Percentiles rank a stretch among this genome's conserved stretches.
These are phyloP conservation scores for Alternaria longipes DNA, from an alignment of 2,329 filamentous ascomycete genomes.

Conservation along the genomic window DNA sequence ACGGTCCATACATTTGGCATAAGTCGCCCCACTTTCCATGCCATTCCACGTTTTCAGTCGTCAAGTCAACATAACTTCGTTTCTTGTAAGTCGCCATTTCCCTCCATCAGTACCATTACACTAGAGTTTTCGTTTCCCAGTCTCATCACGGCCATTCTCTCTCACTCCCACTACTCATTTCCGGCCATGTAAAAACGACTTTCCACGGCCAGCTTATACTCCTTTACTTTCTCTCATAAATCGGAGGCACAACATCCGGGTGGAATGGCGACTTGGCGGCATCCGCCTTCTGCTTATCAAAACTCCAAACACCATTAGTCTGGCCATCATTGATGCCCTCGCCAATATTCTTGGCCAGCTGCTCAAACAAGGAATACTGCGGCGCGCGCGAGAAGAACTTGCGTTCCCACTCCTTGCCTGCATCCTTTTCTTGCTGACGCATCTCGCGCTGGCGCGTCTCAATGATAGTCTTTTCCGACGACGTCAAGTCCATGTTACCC, in stretches of 20 bases:
- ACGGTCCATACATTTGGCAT: too few relatives aligned
- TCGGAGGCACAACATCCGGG: constrained; percentile 38
- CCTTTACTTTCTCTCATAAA: constrained; percentile 33
- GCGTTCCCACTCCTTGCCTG: constrained; percentile 80
- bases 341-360: constrained; percentile 56
- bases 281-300: constrained; percentile 64
- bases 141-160: too few relatives aligned
- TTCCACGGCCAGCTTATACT: too few relatives aligned
- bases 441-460: constrained; percentile 85
- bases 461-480: constrained; percentile 83
- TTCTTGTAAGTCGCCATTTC: too few relatives aligned
- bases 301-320: constrained; percentile 76
- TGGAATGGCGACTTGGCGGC: constrained; percentile 41
- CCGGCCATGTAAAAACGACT: too few relatives aligned
- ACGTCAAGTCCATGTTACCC: constrained; percentile 85
- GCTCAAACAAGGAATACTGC: constrained; percentile 56
- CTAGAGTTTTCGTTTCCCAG: too few relatives aligned
- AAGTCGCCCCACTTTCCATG: too few relatives aligned
- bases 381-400: constrained; percentile 74
- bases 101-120: too few relatives aligned
- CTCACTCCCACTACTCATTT: too few relatives aligned
- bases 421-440: constrained; percentile 77
- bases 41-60: too few relatives aligned
- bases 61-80: too few relatives aligned
- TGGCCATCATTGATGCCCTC: constrained; percentile 67